Percentiles rank a stretch among this genome's conserved stretches.
Evolutionary conservation across 495 filamentous ascomycete species (phyloP).

Genomic region (Talaromyces stipitatus): DNA sequence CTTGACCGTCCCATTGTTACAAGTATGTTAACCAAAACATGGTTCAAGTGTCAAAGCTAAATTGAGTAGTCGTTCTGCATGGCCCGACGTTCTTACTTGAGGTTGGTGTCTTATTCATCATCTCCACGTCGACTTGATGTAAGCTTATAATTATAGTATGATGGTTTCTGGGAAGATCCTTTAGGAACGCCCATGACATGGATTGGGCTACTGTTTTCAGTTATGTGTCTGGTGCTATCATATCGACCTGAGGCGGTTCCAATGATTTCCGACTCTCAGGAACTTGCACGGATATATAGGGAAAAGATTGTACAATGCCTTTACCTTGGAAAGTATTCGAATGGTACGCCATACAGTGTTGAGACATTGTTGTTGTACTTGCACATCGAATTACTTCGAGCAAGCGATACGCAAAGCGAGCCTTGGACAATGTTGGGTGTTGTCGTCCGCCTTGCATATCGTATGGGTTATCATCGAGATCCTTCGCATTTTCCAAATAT

Average conservation of each 20-base stretch:
- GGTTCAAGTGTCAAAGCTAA: not conserved
- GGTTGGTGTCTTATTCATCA: slow-evolving; percentile 8
- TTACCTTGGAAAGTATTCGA: slow-evolving; percentile 19
- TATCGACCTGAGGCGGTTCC: not conserved
- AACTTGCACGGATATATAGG: slow-evolving; percentile 10
- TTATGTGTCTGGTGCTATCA: slow-evolving; percentile 13
- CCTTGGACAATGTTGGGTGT: slow-evolving; percentile 17
- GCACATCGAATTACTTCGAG: slow-evolving; percentile 13
- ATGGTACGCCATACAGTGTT: slow-evolving; percentile 14
- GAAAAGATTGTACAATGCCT: slow-evolving; percentile 25
- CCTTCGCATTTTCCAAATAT: slow-evolving; percentile 16
- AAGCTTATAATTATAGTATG: slow-evolving; percentile 14
- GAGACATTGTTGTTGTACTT: slow-evolving; percentile 23
- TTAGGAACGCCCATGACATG: slow-evolving; percentile 14
- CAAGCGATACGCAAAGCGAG: slow-evolving; percentile 12
- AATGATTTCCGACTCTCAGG: not conserved
- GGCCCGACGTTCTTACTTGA: slow-evolving; percentile 13
- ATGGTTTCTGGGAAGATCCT: slow-evolving; percentile 24
- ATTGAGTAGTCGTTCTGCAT: slow-evolving; percentile 14
- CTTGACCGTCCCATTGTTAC: slow-evolving; percentile 7
- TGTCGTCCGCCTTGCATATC: slow-evolving; percentile 18
- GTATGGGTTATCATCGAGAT: slow-evolving; percentile 30
- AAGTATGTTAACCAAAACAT: slow-evolving; percentile 13
- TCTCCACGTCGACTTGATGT: slow-evolving; percentile 2
- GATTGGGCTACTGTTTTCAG: slow-evolving; percentile 24